These are phyloP conservation scores for Xerocomellus chrysenteron DNA, from an alignment of 768 basidiomycete genomes.

Conservation along the genomic window DNA sequence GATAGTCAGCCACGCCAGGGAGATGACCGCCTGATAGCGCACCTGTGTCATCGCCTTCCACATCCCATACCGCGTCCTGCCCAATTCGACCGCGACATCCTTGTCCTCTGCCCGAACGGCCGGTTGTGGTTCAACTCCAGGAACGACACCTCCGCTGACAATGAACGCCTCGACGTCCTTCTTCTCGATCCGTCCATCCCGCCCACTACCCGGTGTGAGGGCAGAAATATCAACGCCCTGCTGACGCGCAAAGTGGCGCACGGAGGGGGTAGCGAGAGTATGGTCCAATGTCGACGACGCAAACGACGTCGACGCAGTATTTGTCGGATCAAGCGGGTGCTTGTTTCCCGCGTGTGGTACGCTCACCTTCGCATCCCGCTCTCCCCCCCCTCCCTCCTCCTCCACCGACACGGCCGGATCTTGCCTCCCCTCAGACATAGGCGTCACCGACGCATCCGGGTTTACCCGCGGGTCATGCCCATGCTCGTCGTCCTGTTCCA, in stretches of 20 bases:
- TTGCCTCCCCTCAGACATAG: neutral
- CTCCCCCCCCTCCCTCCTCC: neutral
- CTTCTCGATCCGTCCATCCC: constrained; percentile 72
- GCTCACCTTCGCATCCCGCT: neutral
- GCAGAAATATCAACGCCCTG: constrained; percentile 57
- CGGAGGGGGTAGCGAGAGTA: constrained; percentile 72
- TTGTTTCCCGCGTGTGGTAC: constrained; percentile 16
- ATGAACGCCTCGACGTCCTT: constrained; percentile 69
- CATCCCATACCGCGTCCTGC: constrained; percentile 79
- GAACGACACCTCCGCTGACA: constrained; percentile 7
- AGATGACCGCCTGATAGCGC: constrained; percentile 3
- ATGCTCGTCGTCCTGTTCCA: constrained; percentile 53
- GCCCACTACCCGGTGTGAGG: constrained; percentile 68
- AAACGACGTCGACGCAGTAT: constrained; percentile 15
- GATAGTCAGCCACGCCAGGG: neutral
- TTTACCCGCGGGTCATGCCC: neutral
- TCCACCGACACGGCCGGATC: constrained; percentile 11
- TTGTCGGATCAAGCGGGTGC: constrained; percentile 69
- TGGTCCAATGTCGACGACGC: constrained; percentile 25
- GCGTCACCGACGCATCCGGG: neutral
- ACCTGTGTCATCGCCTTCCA: constrained; percentile 90
- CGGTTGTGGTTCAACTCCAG: neutral
- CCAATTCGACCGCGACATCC: constrained; percentile 69
- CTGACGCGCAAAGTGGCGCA: constrained; percentile 73
- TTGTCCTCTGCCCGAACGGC: constrained; percentile 15